These are phyloP conservation scores for Xylariaceae sp. DNA, from an alignment of 2,329 filamentous ascomycete species.

Conservation along the genomic window DNA sequence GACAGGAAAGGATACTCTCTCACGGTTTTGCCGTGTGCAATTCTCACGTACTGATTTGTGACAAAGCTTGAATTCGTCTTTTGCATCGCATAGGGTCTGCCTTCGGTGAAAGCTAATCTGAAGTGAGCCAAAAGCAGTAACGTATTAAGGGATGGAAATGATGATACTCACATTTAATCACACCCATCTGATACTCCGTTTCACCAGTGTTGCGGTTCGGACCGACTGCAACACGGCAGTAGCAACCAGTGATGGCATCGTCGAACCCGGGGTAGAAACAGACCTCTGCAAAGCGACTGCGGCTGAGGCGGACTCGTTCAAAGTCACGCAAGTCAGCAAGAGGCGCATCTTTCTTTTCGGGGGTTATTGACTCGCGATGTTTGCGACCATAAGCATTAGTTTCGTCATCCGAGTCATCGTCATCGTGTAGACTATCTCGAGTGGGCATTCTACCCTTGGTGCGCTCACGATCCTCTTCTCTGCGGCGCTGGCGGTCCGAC, in stretches of 20 bases:
- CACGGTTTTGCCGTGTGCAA: conserved; percentile 76
- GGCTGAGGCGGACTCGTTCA: conserved; percentile 75
- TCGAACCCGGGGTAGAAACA: conserved; percentile 94
- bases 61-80: conserved; percentile 67
- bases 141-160: neutral
- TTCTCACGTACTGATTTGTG: conserved; percentile 78
- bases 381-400: conserved; percentile 48
- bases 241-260: conserved; percentile 73
- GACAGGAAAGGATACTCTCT: conserved; percentile 86
- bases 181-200: conserved; percentile 79
- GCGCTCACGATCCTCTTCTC: conserved; percentile 56
- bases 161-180: conserved; percentile 66
- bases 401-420: conserved; percentile 67
- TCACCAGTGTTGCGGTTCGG: conserved; percentile 62
- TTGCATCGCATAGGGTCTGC: conserved; percentile 78
- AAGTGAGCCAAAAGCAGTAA: conserved; percentile 22
- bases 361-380: conserved; percentile 44
- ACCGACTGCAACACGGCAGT: conserved; percentile 77
- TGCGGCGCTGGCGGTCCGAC: conserved; percentile 56
- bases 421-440: conserved; percentile 41
- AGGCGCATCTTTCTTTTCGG: conserved; percentile 58
- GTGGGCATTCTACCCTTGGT: conserved; percentile 44
- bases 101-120: conserved; percentile 62
- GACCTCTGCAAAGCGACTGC: conserved; percentile 80
- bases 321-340: conserved; percentile 74